Conservation (phyloP, 176 grass and related monocot species). For the Oryza australiensis region DNA sequence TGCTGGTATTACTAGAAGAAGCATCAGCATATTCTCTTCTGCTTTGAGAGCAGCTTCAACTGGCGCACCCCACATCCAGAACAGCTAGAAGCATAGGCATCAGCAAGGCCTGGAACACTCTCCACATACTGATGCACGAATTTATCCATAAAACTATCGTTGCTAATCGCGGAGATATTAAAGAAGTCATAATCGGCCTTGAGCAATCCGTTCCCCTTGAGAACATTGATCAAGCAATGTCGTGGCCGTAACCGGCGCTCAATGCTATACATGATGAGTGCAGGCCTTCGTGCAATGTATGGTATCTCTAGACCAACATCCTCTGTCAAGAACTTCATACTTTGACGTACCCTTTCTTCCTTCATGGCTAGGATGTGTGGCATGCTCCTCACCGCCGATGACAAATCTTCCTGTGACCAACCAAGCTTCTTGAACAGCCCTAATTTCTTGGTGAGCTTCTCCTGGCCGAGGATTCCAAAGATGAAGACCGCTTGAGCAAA, state of each 20-base stretch:
- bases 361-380: background rate
- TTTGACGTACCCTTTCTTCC: background rate
- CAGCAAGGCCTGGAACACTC: constrained; percentile 14
- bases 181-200: constrained; percentile 24
- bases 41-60: background rate
- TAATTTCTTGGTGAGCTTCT: background rate
- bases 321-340: background rate
- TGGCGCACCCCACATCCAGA: background rate
- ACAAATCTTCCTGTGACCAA: background rate
- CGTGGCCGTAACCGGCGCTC: constrained; percentile 52
- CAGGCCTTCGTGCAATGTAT: constrained; percentile 36
- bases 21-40: background rate
- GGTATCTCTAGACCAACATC: constrained; percentile 30
- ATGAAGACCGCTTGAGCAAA: background rate
- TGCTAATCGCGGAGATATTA: background rate
- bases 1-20: background rate
- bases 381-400: background rate
- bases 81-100: constrained; percentile 12
- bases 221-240: constrained; percentile 34
- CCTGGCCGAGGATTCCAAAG: background rate
- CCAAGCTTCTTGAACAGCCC: background rate
- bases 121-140: constrained; percentile 34
- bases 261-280: constrained; percentile 43
- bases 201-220: constrained; percentile 32
- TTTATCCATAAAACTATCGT: constrained; percentile 40